These are phyloP conservation scores for Polytrichum formosum DNA, from an alignment of 225 moss, liverwort and hornwort species.

Conservation along the genomic window DNA sequence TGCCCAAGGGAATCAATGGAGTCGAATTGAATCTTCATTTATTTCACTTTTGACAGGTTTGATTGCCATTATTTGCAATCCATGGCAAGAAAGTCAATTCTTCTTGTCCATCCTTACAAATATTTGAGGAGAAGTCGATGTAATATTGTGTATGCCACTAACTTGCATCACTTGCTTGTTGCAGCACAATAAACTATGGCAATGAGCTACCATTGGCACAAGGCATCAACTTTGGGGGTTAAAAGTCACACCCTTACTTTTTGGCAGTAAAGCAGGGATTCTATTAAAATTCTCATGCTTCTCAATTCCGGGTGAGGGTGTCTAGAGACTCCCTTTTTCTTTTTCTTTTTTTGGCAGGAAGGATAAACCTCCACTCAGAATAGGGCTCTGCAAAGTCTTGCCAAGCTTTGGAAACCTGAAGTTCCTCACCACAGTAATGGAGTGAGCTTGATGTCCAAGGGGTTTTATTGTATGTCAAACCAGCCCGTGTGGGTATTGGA, in stretches of 20 bases:
- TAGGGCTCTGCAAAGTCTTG: too few species aligned
- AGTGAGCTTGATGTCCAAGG: too few species aligned
- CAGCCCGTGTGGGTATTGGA: too few species aligned
- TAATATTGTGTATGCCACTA: constrained; percentile 2
- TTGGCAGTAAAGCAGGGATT: too few species aligned
- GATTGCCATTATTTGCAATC: not conserved
- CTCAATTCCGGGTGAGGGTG: too few species aligned
- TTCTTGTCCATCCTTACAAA: not conserved
- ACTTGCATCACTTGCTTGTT: constrained; percentile 14
- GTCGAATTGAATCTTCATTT: not conserved
- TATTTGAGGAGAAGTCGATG: not conserved
- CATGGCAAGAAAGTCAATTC: not conserved
- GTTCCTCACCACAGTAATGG: too few species aligned
- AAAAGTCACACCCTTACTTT: not conserved
- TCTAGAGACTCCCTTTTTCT: too few species aligned
- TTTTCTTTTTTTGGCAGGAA: too few species aligned
- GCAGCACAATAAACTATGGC: constrained; percentile 77
- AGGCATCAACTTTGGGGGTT: constrained; percentile 82
- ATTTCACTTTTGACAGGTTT: not conserved
- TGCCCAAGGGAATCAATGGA: not conserved
- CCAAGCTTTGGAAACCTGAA: too few species aligned
- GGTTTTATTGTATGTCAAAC: too few species aligned
- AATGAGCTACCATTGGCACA: constrained; percentile 79
- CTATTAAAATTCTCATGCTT: too few species aligned
- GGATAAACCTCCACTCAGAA: too few species aligned